Percentiles rank a stretch among this genome's conserved stretches.
These are phyloP conservation scores for Fusarium tjaetaba DNA, from an alignment of 2,329 filamentous ascomycete genomes.

Conservation along the genomic window DNA sequence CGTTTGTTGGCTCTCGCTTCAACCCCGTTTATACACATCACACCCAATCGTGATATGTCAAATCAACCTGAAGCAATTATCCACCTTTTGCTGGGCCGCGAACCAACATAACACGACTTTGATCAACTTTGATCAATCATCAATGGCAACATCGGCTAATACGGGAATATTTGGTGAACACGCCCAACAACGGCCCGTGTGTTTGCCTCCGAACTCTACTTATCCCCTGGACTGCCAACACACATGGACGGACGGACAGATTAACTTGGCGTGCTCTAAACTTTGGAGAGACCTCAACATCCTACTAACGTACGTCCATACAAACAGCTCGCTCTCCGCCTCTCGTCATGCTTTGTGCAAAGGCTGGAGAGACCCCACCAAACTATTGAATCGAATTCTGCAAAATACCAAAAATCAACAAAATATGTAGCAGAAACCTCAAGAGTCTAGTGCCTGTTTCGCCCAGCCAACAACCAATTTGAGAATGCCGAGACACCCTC, in stretches of 20 bases:
- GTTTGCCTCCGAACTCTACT: constrained; percentile 12
- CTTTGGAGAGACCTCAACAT: constrained; percentile 7
- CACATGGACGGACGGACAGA: not conserved
- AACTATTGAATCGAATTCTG: constrained; percentile 26
- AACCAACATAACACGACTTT: constrained; percentile 1
- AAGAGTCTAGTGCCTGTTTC: constrained; percentile 30
- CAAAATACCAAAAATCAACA: not conserved
- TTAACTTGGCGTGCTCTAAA: not conserved
- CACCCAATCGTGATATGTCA: constrained; percentile 3
- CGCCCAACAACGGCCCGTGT: constrained; percentile 38
- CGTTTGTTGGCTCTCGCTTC: not conserved
- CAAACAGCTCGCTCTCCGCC: not conserved
- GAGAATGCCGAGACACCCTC: constrained; percentile 25
- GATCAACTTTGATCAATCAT: constrained; percentile 11
- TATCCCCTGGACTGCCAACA: constrained; percentile 17
- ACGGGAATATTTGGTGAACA: constrained; percentile 15
- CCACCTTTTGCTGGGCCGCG: constrained; percentile 6
- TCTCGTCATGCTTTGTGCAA: constrained; percentile 11
- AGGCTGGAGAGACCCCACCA: constrained; percentile 16
- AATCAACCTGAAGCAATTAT: constrained; percentile 17
- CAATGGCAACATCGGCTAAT: constrained; percentile 13
- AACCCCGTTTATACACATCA: not conserved
- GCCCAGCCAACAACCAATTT: constrained; percentile 19
- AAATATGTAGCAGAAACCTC: not conserved
- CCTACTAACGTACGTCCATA: not conserved